Base-by-base conservation (phyloP, 129 eudicot species). In the Silybum marianum region DNA sequence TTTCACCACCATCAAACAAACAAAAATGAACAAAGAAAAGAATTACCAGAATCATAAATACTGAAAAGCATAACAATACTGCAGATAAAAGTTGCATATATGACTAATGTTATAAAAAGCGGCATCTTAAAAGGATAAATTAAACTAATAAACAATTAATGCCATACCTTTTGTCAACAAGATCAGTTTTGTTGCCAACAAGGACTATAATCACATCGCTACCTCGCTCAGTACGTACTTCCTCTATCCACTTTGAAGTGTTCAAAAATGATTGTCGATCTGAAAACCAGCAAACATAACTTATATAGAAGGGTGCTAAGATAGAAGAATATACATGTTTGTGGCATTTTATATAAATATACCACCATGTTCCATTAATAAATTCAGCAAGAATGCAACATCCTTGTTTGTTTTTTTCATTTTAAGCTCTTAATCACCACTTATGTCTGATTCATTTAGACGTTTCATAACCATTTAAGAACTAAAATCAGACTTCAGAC, bases 121-220 rank as follows among this genome's bases (percentile, higher is more conserved):
- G 13, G 18, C 36, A 69, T 23, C 16, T 6, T n/a, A 72, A 73
- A 73, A 10, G 11, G 23, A 73, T 48, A 62, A 21, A 40, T 42
- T 26, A 36, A 38, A 6, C 69, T 32, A 70, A 70, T 24, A 14
- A 67, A 46, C 76, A 77, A 42, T 40, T 48, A 28, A 38, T 32
- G 11, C 1, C 84, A n/a, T 65, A 93, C 98, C 98, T 94, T 88
- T 94, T 94, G 69, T 94, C 98, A 80, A 88, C 98, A 76, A 94
- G 93, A 83, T 93, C 98, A 26, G 98, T 93, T 91, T 93, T 93
- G 86, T 93, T 93, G 13, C 97, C 98, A 69, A 93, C 98, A 85
- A 93, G 98, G 69, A 91, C 98, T 75, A 94, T 88, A 75, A 94
- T 88, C 69, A 88, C 98, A 84, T 94, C 97, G 10, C 80, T 87